Evolutionary conservation across 352 stramenopile species (phyloP).

Genomic region (Plasmopara viticola): DNA sequence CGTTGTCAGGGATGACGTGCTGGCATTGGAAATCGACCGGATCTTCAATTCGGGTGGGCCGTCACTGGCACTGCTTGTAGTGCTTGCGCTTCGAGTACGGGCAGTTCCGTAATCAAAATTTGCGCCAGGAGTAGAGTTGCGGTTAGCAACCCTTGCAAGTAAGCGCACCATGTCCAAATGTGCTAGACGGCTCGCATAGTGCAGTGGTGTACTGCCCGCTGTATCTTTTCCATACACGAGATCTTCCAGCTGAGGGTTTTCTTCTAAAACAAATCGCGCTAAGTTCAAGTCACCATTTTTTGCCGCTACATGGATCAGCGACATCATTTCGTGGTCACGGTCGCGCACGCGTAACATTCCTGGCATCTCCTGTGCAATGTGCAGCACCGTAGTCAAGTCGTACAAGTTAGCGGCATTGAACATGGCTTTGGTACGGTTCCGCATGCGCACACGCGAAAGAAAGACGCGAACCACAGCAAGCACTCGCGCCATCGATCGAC

Average conservation of each 20-base stretch:
- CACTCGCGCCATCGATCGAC: constrained; percentile 63
- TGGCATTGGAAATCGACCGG: constrained; percentile 49
- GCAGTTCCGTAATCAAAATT: constrained; percentile 41
- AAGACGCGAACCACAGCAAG: constrained; percentile 68
- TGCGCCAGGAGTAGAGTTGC: constrained; percentile 53
- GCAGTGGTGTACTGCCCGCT: constrained; percentile 73
- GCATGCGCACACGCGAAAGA: constrained; percentile 75
- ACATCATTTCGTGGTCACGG: constrained; percentile 75
- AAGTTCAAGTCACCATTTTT: constrained; percentile 84
- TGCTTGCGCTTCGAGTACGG: constrained; percentile 59
- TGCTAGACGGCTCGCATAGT: constrained; percentile 70
- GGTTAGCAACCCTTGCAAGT: constrained; percentile 79
- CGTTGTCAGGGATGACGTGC: constrained; percentile 32
- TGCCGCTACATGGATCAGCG: constrained; percentile 82
- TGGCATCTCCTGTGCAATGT: constrained; percentile 73
- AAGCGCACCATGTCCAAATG: constrained; percentile 84
- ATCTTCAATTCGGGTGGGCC: constrained; percentile 40
- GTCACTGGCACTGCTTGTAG: constrained; percentile 48
- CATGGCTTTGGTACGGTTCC: constrained; percentile 69
- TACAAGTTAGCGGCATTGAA: constrained; percentile 74
- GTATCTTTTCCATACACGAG: constrained; percentile 78
- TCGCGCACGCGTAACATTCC: constrained; percentile 78
- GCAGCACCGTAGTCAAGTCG: constrained; percentile 75
- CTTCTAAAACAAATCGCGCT: constrained; percentile 74
- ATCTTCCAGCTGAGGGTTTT: constrained; percentile 78